Evolutionary conservation across 1,284 basidiomycete genomes (phyloP).

Genomic region (Ganoderma leucocontextum): DNA sequence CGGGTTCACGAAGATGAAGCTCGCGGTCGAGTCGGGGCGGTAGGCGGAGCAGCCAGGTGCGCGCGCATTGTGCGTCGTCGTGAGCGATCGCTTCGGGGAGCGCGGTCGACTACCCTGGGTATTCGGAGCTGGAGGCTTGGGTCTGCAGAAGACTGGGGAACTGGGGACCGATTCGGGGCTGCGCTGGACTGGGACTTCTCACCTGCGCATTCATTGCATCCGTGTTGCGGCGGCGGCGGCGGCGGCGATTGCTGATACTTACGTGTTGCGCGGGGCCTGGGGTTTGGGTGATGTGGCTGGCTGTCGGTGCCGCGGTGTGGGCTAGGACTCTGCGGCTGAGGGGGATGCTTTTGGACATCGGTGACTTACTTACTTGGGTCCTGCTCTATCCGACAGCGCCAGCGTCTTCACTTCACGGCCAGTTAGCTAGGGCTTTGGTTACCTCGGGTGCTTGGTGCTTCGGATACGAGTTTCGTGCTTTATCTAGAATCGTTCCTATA

Average conservation of each 20-base stretch:
- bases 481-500: neutral
- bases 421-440: slow-evolving; percentile 3
- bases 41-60: too few species aligned
- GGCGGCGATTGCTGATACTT: neutral
- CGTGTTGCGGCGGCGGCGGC: neutral
- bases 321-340: neutral
- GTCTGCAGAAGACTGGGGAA: neutral
- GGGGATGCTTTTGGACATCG: neutral
- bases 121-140: neutral
- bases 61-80: too few species aligned
- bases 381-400: neutral
- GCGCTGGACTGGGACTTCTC: slow-evolving; percentile 1
- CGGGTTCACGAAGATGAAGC: slow-evolving; percentile 49
- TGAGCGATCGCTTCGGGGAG: neutral
- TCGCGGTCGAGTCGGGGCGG: slow-evolving; percentile 42
- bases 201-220: neutral
- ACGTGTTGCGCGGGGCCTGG: neutral
- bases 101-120: neutral
- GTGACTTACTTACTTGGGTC: neutral
- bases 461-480: neutral
- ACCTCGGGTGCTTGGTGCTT: neutral
- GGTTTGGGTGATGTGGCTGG: neutral
- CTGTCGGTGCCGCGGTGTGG: neutral
- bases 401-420: neutral
- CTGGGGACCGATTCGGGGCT: neutral